Percentiles rank a stretch among this genome's conserved stretches.
phyloP scores from a whole-genome alignment of 768 basidiomycete species.

The Pulveroboletus sp. region DNA sequence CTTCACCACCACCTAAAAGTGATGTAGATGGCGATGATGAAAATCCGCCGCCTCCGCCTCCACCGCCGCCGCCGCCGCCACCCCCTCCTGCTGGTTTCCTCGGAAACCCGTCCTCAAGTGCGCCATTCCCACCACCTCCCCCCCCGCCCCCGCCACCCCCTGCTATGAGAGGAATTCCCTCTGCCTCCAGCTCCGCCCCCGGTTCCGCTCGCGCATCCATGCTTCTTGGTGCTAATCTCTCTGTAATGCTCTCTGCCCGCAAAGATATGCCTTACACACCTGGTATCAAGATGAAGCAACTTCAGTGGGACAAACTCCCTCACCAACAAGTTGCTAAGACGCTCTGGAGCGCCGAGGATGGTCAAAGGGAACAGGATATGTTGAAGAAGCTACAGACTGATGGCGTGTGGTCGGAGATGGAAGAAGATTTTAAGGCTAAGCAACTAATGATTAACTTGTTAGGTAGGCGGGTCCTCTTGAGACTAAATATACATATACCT shows the following conservation, averaged over 20 bases:
- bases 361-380: conserved; percentile 73
- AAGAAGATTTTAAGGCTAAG: conserved; percentile 96
- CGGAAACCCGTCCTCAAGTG: conserved; percentile 24
- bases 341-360: conserved; percentile 73
- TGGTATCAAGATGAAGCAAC: conserved; percentile 91
- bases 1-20: conserved; percentile 17
- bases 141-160: conserved; percentile 39
- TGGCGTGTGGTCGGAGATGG: conserved; percentile 95
- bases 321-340: conserved; percentile 84
- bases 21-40: conserved; percentile 11
- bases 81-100: conserved; percentile 34
- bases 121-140: conserved; percentile 21
- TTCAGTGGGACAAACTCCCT: conserved; percentile 98
- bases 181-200: conserved; percentile 37
- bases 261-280: conserved; percentile 88
- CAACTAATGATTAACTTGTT: conserved; percentile 89
- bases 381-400: conserved; percentile 76
- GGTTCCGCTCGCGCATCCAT: conserved; percentile 59
- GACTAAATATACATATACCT: conserved; percentile 1
- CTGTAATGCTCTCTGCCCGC: conserved; percentile 56
- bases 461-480: conserved; percentile 45
- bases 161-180: conserved; percentile 27
- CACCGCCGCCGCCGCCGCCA: conserved; percentile 33
- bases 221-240: conserved; percentile 56
- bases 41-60: conserved; percentile 31